Base-by-base conservation (phyloP, 768 basidiomycete genomes). In the Russula earlei region DNA sequence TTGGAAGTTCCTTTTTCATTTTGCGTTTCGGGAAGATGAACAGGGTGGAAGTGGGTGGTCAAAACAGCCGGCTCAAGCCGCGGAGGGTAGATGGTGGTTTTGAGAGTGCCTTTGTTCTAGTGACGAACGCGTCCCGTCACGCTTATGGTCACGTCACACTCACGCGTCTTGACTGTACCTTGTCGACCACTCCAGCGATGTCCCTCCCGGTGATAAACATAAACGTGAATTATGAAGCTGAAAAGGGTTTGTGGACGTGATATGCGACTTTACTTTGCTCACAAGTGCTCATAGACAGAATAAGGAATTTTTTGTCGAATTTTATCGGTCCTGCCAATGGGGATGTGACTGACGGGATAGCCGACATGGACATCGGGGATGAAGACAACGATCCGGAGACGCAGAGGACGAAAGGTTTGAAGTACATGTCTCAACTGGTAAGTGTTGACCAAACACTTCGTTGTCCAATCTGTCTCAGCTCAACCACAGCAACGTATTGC, bases 381-480 rank as follows among this genome's bases (percentile, higher is more conserved):
- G 71, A 72, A 55, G 71, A 74, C 19, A 69, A 74, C 17, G 64
- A 54, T 42, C 36, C 50, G n/a, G 48, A 67, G 46, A 60, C 66
- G 37, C 56, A 67, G 4, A 71, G 75, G 57, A 69, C 63, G 42
- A 75, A 69, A 52, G 69, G 75, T 36, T 62, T 81, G 20, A 94
- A 93, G 71, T 96, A 96, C 68, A 85, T 89, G 78, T 72, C 77
- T 25, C 87, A 90, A 64, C 73, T 96, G 65, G 92, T 95, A 70
- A 66, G 83, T 72, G 4, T 40, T 14, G 51, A 19, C 33, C 34
- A 43, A 25, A 15, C 17, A 9, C 15, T 44, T 52, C 60, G 61
- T 29, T 24, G 11, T 52, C 42, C 51, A 6, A 49, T 49, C 45
- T 7, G 22, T 11, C 20, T 29, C 56, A 52, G 69, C 37, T 43